Base-by-base conservation (phyloP, 805 yeast species). In the Metschnikowia gruessii region DNA sequence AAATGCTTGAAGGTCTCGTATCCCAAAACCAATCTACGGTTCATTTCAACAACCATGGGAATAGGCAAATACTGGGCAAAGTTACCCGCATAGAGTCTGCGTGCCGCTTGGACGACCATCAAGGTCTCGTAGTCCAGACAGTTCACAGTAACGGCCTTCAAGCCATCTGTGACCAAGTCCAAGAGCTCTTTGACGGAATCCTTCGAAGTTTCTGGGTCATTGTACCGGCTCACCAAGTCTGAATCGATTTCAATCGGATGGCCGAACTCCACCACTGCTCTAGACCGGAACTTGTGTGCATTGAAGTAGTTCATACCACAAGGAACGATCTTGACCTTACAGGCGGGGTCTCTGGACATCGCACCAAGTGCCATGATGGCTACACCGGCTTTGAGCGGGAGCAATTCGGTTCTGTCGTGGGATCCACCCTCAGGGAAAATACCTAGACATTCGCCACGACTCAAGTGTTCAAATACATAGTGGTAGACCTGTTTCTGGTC, bases 391-490 rank as follows among this genome's bases (percentile, higher is more conserved):
- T 94, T 92, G 55, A 92, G 72, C 0, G 99, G 99, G 42, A 92
- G 74, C 55, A 92, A 68, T 52, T 89, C 95, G 0, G 98, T 83
- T 55, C 99, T 76, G 64, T 92, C 99, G 60, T 92, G 99, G 11
- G 97, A 89, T 1, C 99, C 99, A 49, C 99, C 99, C 71, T 94
- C 99, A 8, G 99, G 97, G 70, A 90, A 94, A 37, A 94, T 87
- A 10, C 98, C 98, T 30, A 94, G 68, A 52, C 95, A 87, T 46
- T 87, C 81, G 35, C 94, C 90, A 49, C 80, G 76, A 16, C 87
- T 77, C 52, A 94, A 74, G 63, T 89, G 96, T 41, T 83, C 80
- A 63, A 91, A 94, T 2, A 94, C 98, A 52, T 78, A 76, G 45
- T 85, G 79, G 65, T 89, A 94, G 45, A 94, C 96, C 37, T 75